These are phyloP conservation scores for Penicillium sp. DNA, from an alignment of 2,329 filamentous ascomycete species.

Conservation along the genomic window DNA sequence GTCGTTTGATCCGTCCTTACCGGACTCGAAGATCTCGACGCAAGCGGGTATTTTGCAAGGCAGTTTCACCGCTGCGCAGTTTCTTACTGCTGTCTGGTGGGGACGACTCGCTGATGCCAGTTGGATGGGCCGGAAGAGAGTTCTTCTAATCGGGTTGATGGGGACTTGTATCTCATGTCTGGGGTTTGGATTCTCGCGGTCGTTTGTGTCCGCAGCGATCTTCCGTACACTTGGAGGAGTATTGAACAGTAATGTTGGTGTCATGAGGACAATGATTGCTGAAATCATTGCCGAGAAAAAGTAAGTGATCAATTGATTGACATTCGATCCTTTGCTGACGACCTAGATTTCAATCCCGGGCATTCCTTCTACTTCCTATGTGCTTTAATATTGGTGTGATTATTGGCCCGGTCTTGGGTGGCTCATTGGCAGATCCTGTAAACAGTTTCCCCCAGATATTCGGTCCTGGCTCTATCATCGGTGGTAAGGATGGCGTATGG, in stretches of 20 bases:
- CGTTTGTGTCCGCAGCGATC: conserved; percentile 60
- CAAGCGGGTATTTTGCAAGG: conserved; percentile 77
- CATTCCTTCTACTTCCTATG: conserved; percentile 63
- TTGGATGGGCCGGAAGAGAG: conserved; percentile 69
- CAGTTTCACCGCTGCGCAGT: conserved; percentile 78
- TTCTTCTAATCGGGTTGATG: conserved; percentile 71
- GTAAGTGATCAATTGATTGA: conserved; percentile 34
- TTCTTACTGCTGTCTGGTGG: conserved; percentile 79
- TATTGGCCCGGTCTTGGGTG: conserved; percentile 60
- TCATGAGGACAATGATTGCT: conserved; percentile 71
- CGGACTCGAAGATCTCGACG: conserved; percentile 65
- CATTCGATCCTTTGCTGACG: not conserved
- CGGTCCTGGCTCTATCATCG: conserved; percentile 57
- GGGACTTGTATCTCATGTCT: conserved; percentile 66
- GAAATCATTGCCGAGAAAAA: conserved; percentile 71
- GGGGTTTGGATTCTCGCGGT: conserved; percentile 67
- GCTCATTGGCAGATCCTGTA: conserved; percentile 65
- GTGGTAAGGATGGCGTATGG: conserved; percentile 56
- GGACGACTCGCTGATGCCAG: conserved; percentile 67
- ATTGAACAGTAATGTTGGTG: conserved; percentile 70
- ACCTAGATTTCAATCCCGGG: conserved; percentile 47
- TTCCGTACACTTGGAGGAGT: conserved; percentile 67
- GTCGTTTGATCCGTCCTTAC: conserved; percentile 63
- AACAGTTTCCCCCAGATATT: conserved; percentile 62
- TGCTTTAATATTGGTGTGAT: conserved; percentile 67